phyloP scores from a whole-genome alignment of 2,329 filamentous ascomycete species.

The Cryphonectria carpinicola region DNA sequence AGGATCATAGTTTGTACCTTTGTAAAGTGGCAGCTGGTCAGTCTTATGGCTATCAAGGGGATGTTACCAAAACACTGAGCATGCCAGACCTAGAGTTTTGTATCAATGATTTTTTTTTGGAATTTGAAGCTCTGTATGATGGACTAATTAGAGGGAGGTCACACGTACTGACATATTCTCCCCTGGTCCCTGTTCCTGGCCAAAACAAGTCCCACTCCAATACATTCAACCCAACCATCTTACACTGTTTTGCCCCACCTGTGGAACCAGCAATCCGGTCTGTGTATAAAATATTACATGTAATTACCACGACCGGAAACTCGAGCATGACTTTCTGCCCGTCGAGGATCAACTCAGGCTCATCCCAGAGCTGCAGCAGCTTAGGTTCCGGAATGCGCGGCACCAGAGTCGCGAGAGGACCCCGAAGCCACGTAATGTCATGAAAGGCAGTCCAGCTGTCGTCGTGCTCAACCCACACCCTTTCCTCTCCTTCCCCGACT shows the following conservation, averaged over 20 bases:
- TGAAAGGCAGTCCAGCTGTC: constrained; percentile 28
- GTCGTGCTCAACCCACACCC: constrained; percentile 30
- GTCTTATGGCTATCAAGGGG: neutral
- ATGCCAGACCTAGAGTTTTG: neutral
- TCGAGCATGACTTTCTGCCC: constrained; percentile 25
- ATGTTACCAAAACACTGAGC: neutral
- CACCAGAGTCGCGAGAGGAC: constrained; percentile 29
- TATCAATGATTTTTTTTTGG: neutral
- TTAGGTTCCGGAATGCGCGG: constrained; percentile 26
- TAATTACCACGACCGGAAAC: constrained; percentile 30
- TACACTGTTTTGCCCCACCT: constrained; percentile 15
- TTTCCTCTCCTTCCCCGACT: constrained; percentile 28
- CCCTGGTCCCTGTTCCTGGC: neutral
- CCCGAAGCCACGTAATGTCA: constrained; percentile 30
- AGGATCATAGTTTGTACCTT: neutral
- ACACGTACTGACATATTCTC: neutral
- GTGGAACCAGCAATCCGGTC: neutral
- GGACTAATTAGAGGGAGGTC: too few relatives aligned
- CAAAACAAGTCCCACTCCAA: neutral
- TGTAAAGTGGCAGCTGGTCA: neutral
- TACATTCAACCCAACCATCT: constrained; percentile 4
- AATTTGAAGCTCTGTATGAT: neutral
- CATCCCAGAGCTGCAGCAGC: constrained; percentile 30
- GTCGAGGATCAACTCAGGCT: constrained; percentile 25
- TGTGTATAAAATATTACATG: neutral